A percentile compares a stretch with the other conserved stretches of the same genome.
Conservation (phyloP, 1,284 basidiomycete genomes). For the Leucoagaricus sp. region DNA sequence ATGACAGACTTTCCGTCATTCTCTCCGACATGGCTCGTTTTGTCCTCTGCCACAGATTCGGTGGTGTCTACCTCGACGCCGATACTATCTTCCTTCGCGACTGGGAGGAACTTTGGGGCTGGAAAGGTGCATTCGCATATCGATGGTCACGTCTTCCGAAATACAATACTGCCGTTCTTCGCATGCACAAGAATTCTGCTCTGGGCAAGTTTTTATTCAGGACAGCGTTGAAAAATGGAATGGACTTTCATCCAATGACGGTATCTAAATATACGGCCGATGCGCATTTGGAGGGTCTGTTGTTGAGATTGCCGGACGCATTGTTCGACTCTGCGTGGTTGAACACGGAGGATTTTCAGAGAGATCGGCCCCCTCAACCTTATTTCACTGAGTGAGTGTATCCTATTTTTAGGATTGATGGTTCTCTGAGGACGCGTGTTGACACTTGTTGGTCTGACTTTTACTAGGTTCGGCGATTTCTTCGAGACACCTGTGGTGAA, state of each 20-base stretch:
- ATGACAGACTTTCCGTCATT: constrained; percentile 74
- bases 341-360: constrained; percentile 76
- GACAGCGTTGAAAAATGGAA: constrained; percentile 72
- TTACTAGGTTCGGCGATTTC: constrained; percentile 68
- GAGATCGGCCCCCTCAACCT: constrained; percentile 78
- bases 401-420: not conserved
- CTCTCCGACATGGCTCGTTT: constrained; percentile 83
- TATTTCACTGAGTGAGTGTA: constrained; percentile 69
- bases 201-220: constrained; percentile 76
- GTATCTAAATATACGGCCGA: constrained; percentile 71
- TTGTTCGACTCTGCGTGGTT: constrained; percentile 82
- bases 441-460: constrained; percentile 2
- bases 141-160: constrained; percentile 74
- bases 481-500: constrained; percentile 69
- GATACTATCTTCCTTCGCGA: constrained; percentile 79
- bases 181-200: constrained; percentile 71
- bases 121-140: constrained; percentile 80
- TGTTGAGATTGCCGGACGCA: constrained; percentile 74
- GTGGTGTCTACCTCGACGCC: constrained; percentile 80
- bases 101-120: constrained; percentile 86
- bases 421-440: not conserved
- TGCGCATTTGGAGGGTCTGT: constrained; percentile 61
- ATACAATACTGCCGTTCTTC: constrained; percentile 80
- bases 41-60: constrained; percentile 76
- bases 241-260: constrained; percentile 84